Conservation (phyloP, 768 basidiomycete genomes). For the Tremella fuciformis region DNA sequence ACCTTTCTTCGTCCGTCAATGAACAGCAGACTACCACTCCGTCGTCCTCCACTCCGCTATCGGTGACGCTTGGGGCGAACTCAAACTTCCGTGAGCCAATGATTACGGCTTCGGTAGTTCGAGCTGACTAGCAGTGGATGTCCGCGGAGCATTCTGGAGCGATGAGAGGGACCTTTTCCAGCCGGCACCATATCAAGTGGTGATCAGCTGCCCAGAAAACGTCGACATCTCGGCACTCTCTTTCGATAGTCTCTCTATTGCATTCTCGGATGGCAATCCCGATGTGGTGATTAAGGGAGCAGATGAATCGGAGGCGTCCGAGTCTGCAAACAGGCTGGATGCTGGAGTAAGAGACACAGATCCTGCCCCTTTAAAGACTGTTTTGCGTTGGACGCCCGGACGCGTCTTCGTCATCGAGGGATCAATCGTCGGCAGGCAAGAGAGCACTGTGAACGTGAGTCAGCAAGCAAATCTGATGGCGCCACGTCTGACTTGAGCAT, state of each 20-base stretch:
- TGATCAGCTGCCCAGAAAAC: slow-evolving; percentile 59
- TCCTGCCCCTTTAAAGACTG: no score
- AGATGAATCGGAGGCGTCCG: not conserved
- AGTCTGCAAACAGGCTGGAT: not conserved
- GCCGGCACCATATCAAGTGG: slow-evolving; percentile 70
- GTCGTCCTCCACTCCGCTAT: slow-evolving; percentile 58
- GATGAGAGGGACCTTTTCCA: slow-evolving; percentile 63
- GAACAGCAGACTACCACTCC: slow-evolving; percentile 67
- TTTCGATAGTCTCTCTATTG: slow-evolving; percentile 62
- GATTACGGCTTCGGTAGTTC: slow-evolving; percentile 52
- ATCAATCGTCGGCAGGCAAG: slow-evolving; percentile 58
- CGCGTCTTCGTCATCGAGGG: slow-evolving; percentile 63
- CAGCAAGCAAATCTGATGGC: no score
- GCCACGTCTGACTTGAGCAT: not conserved
- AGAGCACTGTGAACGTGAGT: slow-evolving; percentile 61
- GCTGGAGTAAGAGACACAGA: slow-evolving; percentile 50
- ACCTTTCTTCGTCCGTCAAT: not conserved
- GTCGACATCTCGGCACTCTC: slow-evolving; percentile 61
- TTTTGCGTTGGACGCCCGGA: slow-evolving; percentile 62
- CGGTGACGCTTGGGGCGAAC: slow-evolving; percentile 58
- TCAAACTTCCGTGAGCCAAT: slow-evolving; percentile 52
- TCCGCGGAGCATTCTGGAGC: slow-evolving; percentile 69
- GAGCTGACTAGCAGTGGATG: slow-evolving; percentile 58
- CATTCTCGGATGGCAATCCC: slow-evolving; percentile 58
- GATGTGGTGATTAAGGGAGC: slow-evolving; percentile 61